Conservation (phyloP, 495 filamentous ascomycete species). For the Lasiosphaeriaceae sp. region DNA sequence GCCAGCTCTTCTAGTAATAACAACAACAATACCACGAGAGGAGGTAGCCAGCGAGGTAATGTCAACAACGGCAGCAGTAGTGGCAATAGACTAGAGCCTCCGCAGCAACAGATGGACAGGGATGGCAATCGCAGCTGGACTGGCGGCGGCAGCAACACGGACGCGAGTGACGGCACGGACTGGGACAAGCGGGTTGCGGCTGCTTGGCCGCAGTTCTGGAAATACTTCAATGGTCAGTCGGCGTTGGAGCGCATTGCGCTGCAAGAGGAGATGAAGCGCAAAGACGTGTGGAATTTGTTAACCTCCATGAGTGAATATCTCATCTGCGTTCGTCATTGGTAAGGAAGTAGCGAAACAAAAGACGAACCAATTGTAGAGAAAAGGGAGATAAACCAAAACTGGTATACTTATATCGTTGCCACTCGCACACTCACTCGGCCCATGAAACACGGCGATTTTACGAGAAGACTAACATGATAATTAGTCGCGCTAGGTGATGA, state of each 20-base stretch:
- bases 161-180: conserved; percentile 16
- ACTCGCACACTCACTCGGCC: too few species aligned
- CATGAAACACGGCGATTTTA: too few species aligned
- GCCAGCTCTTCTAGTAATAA: too few species aligned
- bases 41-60: neutral
- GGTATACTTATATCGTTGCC: too few species aligned
- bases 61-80: neutral
- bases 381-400: too few species aligned
- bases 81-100: neutral
- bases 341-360: neutral
- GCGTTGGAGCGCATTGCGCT: conserved; percentile 84
- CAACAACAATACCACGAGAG: neutral
- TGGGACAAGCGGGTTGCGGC: conserved; percentile 42
- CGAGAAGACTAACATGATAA: too few species aligned
- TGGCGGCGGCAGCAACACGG: neutral
- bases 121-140: neutral
- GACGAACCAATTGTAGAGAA: neutral
- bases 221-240: conserved; percentile 84
- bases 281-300: conserved; percentile 68
- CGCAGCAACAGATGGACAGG: neutral
- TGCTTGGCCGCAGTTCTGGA: conserved; percentile 55
- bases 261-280: conserved; percentile 78
- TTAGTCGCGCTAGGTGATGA: too few species aligned
- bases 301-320: conserved; percentile 57
- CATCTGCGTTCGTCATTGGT: conserved; percentile 57